Percentiles rank a stretch among this genome's conserved stretches.
Conservation (phyloP, 495 filamentous ascomycete species). For the Aspergillus avenaceus region DNA sequence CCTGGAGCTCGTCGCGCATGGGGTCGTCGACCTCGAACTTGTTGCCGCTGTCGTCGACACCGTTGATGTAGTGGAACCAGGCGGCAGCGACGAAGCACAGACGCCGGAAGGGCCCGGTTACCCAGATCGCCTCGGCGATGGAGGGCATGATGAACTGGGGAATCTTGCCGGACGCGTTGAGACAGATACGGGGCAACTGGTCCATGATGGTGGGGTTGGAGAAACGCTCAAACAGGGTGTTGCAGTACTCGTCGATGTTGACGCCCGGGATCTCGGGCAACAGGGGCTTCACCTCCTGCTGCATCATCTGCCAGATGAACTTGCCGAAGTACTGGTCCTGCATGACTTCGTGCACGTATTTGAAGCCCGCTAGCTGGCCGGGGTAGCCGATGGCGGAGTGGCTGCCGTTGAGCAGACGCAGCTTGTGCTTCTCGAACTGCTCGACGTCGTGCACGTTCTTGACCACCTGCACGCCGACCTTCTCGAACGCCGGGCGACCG, state of each 20-base stretch:
- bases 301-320: slow-evolving; percentile 46
- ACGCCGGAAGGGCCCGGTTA: slow-evolving; percentile 38
- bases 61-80: slow-evolving; percentile 44
- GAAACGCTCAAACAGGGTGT: slow-evolving; percentile 45
- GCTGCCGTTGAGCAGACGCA: slow-evolving; percentile 44
- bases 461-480: slow-evolving; percentile 44
- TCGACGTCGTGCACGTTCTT: slow-evolving; percentile 42
- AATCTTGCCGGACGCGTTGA: slow-evolving; percentile 46
- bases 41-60: slow-evolving; percentile 39
- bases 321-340: slow-evolving; percentile 35
- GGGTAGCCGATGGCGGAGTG: slow-evolving; percentile 45
- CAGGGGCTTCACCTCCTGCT: slow-evolving; percentile 45
- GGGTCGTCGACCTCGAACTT: slow-evolving; percentile 38
- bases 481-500: slow-evolving; percentile 43
- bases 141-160: slow-evolving; percentile 50
- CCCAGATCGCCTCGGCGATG: slow-evolving; percentile 45
- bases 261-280: slow-evolving; percentile 42
- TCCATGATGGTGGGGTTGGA: slow-evolving; percentile 47
- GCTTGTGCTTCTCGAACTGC: slow-evolving; percentile 48
- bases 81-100: slow-evolving; percentile 42
- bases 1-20: slow-evolving; percentile 41
- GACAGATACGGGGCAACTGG: slow-evolving; percentile 41
- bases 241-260: slow-evolving; percentile 42
- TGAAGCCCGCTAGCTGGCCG: slow-evolving; percentile 41
- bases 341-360: slow-evolving; percentile 47